Evolutionary conservation across 2,329 filamentous ascomycete species (phyloP), one percentile per base, ranked within the genome.

Genomic region (Ophiocordyceps camponoti-rufipedis): DNA sequence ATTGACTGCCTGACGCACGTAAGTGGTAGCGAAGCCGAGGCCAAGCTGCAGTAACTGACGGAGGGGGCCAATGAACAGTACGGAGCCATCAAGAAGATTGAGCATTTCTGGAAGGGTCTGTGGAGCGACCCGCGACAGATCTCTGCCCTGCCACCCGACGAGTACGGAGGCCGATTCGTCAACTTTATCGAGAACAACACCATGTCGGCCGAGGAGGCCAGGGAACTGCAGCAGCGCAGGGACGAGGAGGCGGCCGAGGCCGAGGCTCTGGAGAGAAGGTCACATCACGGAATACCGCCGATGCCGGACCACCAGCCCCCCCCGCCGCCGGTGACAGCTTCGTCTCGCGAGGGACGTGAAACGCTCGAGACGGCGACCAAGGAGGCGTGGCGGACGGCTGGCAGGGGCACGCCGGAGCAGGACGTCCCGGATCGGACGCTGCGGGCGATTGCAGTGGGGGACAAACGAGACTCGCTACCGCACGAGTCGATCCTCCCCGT

Each of bases 1-100:
- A 98, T 98, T 61, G 91, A 98, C 64, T 98, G 91, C 62, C 70
- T 98, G 55, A 98, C 91, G 55, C 86, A 95, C 61, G 87, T 94
- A 73, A 77, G 85, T 32, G 7, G 1, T 4, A 33, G 4, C 9
- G 8, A 3, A 33, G 13, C 57, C 61, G 5, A 23, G 23, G 23
- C 23, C 5, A 23, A 23, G 43, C 45, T 51, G 14, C 16, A 13
- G 33, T n/a, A 3, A 38, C 33, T 38, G 33, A 38, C 33, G 32
- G 23, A 3, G 23, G 23, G 23, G 23, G 23, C 5, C 7, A 46
- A n/a, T 18, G 11, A 31, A 28, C 55, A 94, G 85, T 98, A 96
- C 61, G 87, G 87, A 53, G 78, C 88, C 51, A 75, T 94, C 63
- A 98, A 98, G 67, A 89, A 91, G 59, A 75, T 89, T 49, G 91